Conservation (phyloP, 2,329 filamentous ascomycete genomes). For the Onygenales sp. region DNA sequence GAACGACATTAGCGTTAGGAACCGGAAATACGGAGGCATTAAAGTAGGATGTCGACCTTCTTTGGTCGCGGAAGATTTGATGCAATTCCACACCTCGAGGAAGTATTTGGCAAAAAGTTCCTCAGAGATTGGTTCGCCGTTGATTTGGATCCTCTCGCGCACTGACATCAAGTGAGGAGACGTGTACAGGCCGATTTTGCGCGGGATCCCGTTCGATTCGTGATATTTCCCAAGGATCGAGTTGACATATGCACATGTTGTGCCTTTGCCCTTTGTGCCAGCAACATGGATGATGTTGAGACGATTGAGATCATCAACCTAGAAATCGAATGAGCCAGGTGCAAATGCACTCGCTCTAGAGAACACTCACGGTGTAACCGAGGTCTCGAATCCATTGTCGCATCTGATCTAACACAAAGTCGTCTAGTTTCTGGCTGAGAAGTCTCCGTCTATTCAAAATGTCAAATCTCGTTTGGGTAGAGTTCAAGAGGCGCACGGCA, state of each 20-base stretch:
- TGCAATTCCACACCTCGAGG: constrained; percentile 16
- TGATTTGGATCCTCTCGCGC: constrained; percentile 20
- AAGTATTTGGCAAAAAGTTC: constrained; percentile 13
- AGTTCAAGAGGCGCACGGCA: background rate
- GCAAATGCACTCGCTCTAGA: background rate
- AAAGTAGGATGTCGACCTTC: constrained; percentile 25
- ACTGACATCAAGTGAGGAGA: constrained; percentile 46
- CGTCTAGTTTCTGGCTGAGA: background rate
- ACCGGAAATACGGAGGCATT: constrained; percentile 38
- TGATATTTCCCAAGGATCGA: constrained; percentile 50
- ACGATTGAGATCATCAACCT: constrained; percentile 42
- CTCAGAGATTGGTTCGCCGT: constrained; percentile 11
- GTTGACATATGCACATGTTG: constrained; percentile 55
- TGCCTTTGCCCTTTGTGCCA: constrained; percentile 63
- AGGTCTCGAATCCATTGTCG: background rate
- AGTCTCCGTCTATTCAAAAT: background rate
- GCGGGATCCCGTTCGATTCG: constrained; percentile 11
- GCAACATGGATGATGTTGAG: constrained; percentile 58
- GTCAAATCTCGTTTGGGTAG: background rate
- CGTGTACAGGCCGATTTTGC: constrained; percentile 54
- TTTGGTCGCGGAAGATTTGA: constrained; percentile 22
- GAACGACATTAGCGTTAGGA: constrained; percentile 50
- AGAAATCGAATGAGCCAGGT: background rate
- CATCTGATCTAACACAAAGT: background rate
- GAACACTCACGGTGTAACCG: background rate